Evolutionary conservation across 257 asterid species (phyloP).

Genomic region (Solanum chilense): DNA sequence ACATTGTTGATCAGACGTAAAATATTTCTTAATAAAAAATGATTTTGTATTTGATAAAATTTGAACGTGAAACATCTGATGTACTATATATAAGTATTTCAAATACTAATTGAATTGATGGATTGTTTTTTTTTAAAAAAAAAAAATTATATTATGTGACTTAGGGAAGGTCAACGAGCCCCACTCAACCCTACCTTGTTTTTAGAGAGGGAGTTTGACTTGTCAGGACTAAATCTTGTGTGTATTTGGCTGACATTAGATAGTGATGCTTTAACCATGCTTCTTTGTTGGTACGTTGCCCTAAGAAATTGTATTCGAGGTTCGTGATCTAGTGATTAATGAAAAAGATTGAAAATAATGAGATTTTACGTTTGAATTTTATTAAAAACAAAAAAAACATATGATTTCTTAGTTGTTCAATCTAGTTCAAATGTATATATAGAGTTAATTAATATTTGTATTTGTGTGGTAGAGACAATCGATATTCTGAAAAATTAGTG

Average conservation of each 20-base stretch:
- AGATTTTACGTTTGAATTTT: neutral
- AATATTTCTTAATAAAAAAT: fast-evolving
- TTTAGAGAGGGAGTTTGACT: neutral
- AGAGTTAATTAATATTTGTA: neutral
- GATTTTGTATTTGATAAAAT: neutral
- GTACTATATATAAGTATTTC: neutral
- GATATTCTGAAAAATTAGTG: neutral
- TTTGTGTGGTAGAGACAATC: neutral
- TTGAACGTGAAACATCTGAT: neutral
- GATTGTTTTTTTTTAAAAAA: neutral
- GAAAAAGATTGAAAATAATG: neutral
- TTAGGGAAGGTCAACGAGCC: neutral
- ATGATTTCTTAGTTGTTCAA: neutral
- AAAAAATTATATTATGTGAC: neutral
- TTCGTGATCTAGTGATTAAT: neutral
- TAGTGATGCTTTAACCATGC: neutral
- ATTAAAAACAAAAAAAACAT: neutral
- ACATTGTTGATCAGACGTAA: neutral
- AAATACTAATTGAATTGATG: neutral
- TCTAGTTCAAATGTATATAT: neutral
- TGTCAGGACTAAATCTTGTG: neutral
- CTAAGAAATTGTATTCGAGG: neutral
- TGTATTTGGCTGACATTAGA: neutral
- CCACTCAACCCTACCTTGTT: neutral
- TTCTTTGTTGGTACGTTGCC: neutral